Conservation (phyloP, 768 basidiomycete genomes). For the Hypsizygus marmoreus region DNA sequence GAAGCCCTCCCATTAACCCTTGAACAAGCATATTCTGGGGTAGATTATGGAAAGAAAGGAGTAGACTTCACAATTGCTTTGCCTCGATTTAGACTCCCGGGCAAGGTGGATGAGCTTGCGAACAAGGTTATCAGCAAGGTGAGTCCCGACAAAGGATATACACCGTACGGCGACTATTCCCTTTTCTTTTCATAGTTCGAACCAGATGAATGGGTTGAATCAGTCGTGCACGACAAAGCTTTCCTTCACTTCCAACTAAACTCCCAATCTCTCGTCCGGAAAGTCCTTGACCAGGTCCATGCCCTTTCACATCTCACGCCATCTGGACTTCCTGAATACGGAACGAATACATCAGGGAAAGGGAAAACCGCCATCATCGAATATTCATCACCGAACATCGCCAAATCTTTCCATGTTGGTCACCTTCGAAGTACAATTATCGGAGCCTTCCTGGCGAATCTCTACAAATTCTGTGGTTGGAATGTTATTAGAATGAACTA, state of each 20-base stretch:
- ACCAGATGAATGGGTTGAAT: constrained; percentile 77
- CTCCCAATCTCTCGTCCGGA: constrained; percentile 60
- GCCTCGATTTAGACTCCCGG: constrained; percentile 86
- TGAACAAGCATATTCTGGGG: constrained; percentile 80
- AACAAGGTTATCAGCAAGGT: constrained; percentile 75
- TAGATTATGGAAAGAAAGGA: constrained; percentile 93
- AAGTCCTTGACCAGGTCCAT: constrained; percentile 75
- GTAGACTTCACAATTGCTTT: constrained; percentile 90
- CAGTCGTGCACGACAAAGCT: constrained; percentile 67
- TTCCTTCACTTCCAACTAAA: constrained; percentile 85
- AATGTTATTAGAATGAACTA: constrained; percentile 92
- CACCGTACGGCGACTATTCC: constrained; percentile 3
- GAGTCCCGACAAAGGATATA: constrained; percentile 26
- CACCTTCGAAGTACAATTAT: constrained; percentile 98
- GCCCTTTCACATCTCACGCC: constrained; percentile 64
- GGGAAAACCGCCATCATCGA: constrained; percentile 89
- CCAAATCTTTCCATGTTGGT: constrained; percentile 97
- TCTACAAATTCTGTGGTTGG: constrained; percentile 94
- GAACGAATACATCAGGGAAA: constrained; percentile 72
- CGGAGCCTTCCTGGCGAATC: constrained; percentile 88
- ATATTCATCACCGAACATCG: constrained; percentile 96
- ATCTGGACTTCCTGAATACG: constrained; percentile 70
- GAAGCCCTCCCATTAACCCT: constrained; percentile 69
- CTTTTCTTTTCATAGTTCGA: constrained; percentile 60
- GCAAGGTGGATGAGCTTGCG: constrained; percentile 79